A percentile compares a stretch with the other conserved stretches of the same genome.
Evolutionary conservation across 2,329 filamentous ascomycete genomes (phyloP).

Genomic region (Sporothrix brunneoviolacea): DNA sequence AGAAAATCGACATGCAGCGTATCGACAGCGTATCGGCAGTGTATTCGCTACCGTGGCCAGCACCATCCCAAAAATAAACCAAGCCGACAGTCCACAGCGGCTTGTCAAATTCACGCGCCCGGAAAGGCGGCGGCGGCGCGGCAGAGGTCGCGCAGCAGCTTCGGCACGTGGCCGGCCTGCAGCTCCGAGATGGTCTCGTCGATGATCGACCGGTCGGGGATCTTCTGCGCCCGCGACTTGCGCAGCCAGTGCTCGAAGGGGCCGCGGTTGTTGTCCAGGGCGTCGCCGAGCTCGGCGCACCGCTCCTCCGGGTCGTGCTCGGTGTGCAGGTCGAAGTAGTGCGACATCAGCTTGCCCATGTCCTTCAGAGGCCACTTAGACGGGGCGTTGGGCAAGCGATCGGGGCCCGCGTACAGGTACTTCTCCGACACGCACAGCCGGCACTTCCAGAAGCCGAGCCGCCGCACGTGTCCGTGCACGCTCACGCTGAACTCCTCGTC

Average conservation of each 20-base stretch:
- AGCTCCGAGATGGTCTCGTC: conserved; percentile 31
- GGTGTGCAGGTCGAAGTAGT: conserved; percentile 39
- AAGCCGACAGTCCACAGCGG: too few relatives aligned
- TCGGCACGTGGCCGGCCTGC: conserved; percentile 31
- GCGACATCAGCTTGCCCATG: conserved; percentile 40
- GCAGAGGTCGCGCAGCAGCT: conserved; percentile 20
- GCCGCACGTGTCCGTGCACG: conserved; percentile 32
- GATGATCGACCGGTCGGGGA: conserved; percentile 28
- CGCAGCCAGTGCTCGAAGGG: conserved; percentile 44
- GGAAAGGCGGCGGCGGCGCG: conserved; percentile 25
- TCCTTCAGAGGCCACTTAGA: conserved; percentile 43
- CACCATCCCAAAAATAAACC: too few relatives aligned
- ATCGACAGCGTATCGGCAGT: too few relatives aligned
- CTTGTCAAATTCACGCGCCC: background rate
- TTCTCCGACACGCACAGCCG: conserved; percentile 37
- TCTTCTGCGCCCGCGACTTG: conserved; percentile 32
- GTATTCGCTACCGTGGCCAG: too few relatives aligned
- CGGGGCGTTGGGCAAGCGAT: conserved; percentile 36
- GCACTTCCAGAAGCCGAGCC: conserved; percentile 42
- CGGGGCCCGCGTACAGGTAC: conserved; percentile 34
- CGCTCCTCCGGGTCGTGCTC: conserved; percentile 37
- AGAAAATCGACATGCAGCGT: too few relatives aligned
- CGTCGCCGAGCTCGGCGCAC: conserved; percentile 36
- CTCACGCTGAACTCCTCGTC: conserved; percentile 16
- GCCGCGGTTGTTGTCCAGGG: conserved; percentile 36